Evolutionary conservation across 768 basidiomycete genomes (phyloP).

Genomic region (Trichaptum fuscoviolaceum): DNA sequence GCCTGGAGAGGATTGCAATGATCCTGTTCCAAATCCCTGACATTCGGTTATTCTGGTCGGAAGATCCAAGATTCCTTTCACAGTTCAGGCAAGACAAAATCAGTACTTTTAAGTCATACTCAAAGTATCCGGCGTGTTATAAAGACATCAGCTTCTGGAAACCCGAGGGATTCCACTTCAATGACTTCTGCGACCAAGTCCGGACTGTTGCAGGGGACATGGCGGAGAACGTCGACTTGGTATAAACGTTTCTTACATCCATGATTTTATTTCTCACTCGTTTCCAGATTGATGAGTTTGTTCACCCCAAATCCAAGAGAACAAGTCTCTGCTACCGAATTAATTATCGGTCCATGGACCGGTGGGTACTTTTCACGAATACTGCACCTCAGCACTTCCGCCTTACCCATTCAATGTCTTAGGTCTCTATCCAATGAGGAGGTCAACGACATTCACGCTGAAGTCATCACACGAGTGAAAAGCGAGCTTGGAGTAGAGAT

Average conservation of each 20-base stretch:
- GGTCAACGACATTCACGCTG: slow-evolving; percentile 71
- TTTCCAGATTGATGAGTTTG: slow-evolving; percentile 84
- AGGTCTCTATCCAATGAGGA: slow-evolving; percentile 90
- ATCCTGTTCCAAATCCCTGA: slow-evolving; percentile 95
- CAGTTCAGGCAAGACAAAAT: slow-evolving; percentile 82
- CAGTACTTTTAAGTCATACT: slow-evolving; percentile 83
- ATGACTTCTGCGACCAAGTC: slow-evolving; percentile 95
- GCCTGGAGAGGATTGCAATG: slow-evolving; percentile 97
- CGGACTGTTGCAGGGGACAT: slow-evolving; percentile 89
- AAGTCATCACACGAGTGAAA: slow-evolving; percentile 49
- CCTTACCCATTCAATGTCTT: slow-evolving; percentile 9
- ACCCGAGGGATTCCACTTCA: slow-evolving; percentile 66
- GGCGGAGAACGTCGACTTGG: slow-evolving; percentile 86
- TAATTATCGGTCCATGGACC: slow-evolving; percentile 96
- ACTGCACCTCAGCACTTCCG: neutral
- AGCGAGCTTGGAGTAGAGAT: slow-evolving; percentile 78
- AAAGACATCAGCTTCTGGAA: slow-evolving; percentile 98
- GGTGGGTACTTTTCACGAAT: slow-evolving; percentile 36
- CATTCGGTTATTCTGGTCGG: slow-evolving; percentile 96
- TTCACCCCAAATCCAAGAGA: slow-evolving; percentile 80
- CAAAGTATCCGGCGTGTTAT: slow-evolving; percentile 87
- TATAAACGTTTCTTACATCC: slow-evolving; percentile 22
- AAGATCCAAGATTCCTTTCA: slow-evolving; percentile 76
- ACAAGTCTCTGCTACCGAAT: slow-evolving; percentile 84
- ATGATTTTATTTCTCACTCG: neutral